These are phyloP conservation scores for Nitzschia sp. DNA, from an alignment of 108 stramenopile species.

Conservation along the genomic window DNA sequence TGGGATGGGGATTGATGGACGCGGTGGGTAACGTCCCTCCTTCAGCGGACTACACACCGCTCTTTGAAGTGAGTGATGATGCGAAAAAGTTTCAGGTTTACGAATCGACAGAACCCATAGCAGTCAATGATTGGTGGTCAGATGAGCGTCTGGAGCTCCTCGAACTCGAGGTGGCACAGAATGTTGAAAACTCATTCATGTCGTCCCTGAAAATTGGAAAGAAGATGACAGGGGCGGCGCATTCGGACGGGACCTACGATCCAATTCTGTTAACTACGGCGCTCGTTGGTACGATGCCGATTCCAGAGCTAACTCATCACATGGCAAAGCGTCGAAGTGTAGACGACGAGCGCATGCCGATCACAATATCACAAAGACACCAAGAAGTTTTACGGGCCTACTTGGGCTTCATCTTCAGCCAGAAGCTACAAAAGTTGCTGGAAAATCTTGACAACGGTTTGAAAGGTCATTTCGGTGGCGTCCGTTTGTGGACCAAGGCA, in stretches of 20 bases:
- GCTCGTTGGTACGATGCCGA: conserved; percentile 75
- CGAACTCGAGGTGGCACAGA: conserved; percentile 50
- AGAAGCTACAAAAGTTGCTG: conserved; percentile 79
- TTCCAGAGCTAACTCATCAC: conserved; percentile 40
- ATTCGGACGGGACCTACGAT: conserved; percentile 67
- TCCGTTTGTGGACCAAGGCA: conserved; percentile 75
- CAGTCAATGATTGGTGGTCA: conserved; percentile 82
- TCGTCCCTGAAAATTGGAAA: conserved; percentile 64
- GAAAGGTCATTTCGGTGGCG: conserved; percentile 73
- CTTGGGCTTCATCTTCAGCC: conserved; percentile 61
- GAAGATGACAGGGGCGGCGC: conserved; percentile 61
- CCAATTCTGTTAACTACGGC: conserved; percentile 62
- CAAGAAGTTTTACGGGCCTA: conserved; percentile 63
- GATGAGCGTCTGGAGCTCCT: conserved; percentile 71
- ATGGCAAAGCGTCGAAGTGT: conserved; percentile 32
- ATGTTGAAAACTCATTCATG: conserved; percentile 50
- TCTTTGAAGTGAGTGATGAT: conserved; percentile 33
- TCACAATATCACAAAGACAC: conserved; percentile 46
- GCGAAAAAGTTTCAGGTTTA: conserved; percentile 46
- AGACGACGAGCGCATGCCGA: conserved; percentile 13
- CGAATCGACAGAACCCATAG: conserved; percentile 62
- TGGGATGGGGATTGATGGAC: conserved; percentile 82
- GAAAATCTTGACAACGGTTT: conserved; percentile 71
- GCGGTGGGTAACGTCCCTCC: conserved; percentile 65
- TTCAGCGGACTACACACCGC: conserved; percentile 52